Conservation (phyloP, 2,329 filamentous ascomycete species). For the Colletotrichum sp. region DNA sequence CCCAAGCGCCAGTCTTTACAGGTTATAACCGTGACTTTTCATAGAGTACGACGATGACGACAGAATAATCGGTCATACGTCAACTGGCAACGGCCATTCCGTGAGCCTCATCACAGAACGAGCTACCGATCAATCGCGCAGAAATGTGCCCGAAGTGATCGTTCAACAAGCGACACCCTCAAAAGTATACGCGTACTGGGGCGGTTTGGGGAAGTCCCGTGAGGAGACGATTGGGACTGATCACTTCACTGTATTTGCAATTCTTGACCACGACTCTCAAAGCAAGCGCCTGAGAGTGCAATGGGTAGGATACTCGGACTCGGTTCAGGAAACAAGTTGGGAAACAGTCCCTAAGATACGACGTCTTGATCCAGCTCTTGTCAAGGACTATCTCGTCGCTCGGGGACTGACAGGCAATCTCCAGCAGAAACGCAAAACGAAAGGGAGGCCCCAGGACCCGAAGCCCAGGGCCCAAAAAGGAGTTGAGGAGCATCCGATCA, state of each 20-base stretch:
- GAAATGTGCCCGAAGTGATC: not conserved
- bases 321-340: not conserved
- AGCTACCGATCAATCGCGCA: not conserved
- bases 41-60: not conserved
- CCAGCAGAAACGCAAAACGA: not conserved
- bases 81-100: not conserved
- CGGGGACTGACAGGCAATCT: not conserved
- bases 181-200: not conserved
- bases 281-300: not conserved
- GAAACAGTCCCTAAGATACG: not conserved
- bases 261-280: not conserved
- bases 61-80: not conserved
- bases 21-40: not conserved
- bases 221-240: not conserved
- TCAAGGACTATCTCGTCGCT: not conserved
- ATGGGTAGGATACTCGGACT: not conserved
- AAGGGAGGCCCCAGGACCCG: not conserved
- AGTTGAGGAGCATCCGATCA: not conserved
- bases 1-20: not conserved
- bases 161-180: not conserved
- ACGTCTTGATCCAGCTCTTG: not conserved
- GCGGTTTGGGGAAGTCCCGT: not conserved
- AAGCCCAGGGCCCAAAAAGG: not conserved
- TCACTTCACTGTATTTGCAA: not conserved
- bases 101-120: not conserved